Evolutionary conservation across 768 basidiomycete species (phyloP), one percentile per base, ranked within the genome.

Genomic region (Leccinum olivaceopallidum): DNA sequence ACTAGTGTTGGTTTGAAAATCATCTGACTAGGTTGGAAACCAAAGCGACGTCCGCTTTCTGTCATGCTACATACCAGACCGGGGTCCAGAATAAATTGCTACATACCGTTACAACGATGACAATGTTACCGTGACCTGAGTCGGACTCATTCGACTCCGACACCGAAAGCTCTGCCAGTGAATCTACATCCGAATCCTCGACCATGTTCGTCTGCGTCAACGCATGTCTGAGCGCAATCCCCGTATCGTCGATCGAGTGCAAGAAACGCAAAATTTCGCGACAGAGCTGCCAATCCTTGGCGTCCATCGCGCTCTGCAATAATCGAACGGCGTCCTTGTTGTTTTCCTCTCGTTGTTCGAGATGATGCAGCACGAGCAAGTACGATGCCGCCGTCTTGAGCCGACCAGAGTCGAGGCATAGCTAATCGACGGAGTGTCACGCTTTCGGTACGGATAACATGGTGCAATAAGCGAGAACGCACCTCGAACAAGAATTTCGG

Each of bases 401-500:
- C 6, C 88, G 84, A 32, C 86, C 83, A 8, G 86, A 81, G 1
- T 78, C 71, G 42, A 96, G 79, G 71, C 95, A 97, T 22, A 81
- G 83, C 94, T 96, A 61, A 24, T 20, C 18, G 49, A 53, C n/a
- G n/a, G n/a, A 32, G 18, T 49, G n/a, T 22, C 1, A 37, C 6
- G 20, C 26, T 24, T 55, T 60, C 22, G 42, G 59, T 55, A 26
- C 26, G 22, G 42, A 55, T 32, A 34, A 12, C 20, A 22, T 6
- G n/a, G 3, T 26, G 9, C 3, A 9, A 20, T n/a, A 2, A 49
- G 20, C 32, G 50, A 20, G 12, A 52, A 61, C 79, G 56, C 69
- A 95, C 93, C 82, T 99, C 96, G 69, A 98, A 98, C 39, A 99
- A 79, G 4, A 83, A 78, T 69, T 95, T 87, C 0, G 97, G 96